Evolutionary conservation across 1,284 basidiomycete genomes (phyloP).

Genomic region (Earliella scabrosa): DNA sequence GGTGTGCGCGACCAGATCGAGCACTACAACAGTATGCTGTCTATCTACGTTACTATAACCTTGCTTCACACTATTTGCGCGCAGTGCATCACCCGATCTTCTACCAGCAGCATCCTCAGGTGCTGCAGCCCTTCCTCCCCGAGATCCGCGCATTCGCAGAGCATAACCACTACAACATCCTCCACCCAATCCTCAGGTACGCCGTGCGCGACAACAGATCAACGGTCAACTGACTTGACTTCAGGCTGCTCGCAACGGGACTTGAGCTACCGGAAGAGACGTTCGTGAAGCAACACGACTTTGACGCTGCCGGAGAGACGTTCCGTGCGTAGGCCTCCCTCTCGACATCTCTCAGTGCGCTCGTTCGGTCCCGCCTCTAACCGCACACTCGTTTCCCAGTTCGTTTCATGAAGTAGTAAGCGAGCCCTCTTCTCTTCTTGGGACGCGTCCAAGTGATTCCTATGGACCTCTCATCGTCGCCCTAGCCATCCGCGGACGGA

Average conservation of each 20-base stretch:
- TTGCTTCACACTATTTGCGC: too few species aligned
- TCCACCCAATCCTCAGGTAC: constrained; percentile 28
- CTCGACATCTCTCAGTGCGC: too few species aligned
- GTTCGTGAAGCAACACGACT: constrained; percentile 40
- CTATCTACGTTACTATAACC: too few species aligned
- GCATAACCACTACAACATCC: constrained; percentile 35
- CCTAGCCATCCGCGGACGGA: constrained; percentile 37
- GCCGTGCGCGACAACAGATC: background rate
- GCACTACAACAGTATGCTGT: constrained; percentile 52
- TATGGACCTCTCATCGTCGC: background rate
- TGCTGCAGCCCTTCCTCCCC: constrained; percentile 43
- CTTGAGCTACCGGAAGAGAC: constrained; percentile 23
- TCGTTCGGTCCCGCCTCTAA: too few species aligned
- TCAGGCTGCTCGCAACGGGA: constrained; percentile 19
- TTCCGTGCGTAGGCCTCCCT: constrained; percentile 31
- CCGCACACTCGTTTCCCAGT: constrained; percentile 25
- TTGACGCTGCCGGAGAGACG: constrained; percentile 29
- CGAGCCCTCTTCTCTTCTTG: background rate
- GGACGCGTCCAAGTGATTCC: too few species aligned
- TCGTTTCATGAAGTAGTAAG: constrained; percentile 44
- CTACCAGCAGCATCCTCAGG: constrained; percentile 35
- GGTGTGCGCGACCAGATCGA: constrained; percentile 65
- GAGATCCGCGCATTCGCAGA: constrained; percentile 41
- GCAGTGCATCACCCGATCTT: constrained; percentile 2
- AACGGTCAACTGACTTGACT: background rate